Base-by-base conservation (phyloP, 805 yeast genomes). In the Clavispora asparagi region DNA sequence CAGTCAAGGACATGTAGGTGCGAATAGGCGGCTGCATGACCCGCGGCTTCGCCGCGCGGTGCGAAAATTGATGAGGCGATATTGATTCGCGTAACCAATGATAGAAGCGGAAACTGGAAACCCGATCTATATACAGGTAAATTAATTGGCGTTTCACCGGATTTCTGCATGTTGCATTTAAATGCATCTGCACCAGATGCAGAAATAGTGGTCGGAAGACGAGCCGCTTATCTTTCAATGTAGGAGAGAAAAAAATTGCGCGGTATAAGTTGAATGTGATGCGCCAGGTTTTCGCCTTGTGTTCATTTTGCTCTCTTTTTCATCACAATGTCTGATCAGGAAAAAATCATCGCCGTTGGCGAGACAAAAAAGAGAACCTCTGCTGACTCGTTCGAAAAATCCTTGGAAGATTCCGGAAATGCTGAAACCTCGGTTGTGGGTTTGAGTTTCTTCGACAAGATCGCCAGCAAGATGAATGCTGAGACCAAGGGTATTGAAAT, bases 401-500 rank as follows among this genome's bases (percentile, higher is more conserved):
- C 63, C 8, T 50, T 61, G 30, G 60, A 56, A 32, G 53, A 56
- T 45, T 47, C 60, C n/a, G 62, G 57, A 19, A 39, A 55, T 29
- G 64, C 64, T 33, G 69, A 64, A 41, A 59, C 62, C 25, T 49
- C 58, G 38, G 52, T 41, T 16, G 55, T 58, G 16, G 60, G 58
- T 30, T 54, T 67, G 47, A 47, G 61, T 8, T 60, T 60, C 43
- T 42, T 71, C 52, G 61, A 68, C 57, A 58, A 57, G 27, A 49
- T 54, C 50, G 75, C 75, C 13, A 55, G 56, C 29, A 60, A 56
- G 49, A 51, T 72, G 51, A 71, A 70, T 45, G 75, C 73, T 19
- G 77, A 72, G 56, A 66, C 71, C 19, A 79, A 85, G 60, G 96
- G 96, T 65, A 82, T 91, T 52, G 96, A 88, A 58, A 74, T 85